A percentile compares a stretch with the other conserved stretches of the same genome.
These are phyloP conservation scores for Hypericum androsaemum DNA, from an alignment of 345 rosid species.

Conservation along the genomic window DNA sequence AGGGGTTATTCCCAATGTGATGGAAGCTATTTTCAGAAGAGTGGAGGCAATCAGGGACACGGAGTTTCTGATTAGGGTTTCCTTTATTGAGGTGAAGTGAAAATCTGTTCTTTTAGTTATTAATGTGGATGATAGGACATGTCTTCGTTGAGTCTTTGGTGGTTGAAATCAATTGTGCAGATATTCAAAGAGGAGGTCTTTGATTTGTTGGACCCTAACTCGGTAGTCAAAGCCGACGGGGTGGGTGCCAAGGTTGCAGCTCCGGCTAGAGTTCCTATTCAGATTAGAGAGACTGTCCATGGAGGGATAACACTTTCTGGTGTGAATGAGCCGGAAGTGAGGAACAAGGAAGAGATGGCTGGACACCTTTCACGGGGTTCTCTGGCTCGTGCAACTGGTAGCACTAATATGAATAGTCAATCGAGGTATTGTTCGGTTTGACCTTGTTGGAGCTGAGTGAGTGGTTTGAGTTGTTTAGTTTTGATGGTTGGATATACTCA, in stretches of 20 bases:
- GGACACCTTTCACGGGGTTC: constrained; percentile 69
- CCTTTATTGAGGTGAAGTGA: constrained; percentile 75
- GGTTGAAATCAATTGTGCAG: constrained; percentile 21
- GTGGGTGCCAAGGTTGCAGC: constrained; percentile 28
- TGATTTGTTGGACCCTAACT: constrained; percentile 68
- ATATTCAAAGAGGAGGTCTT: constrained; percentile 96
- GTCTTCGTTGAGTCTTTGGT: not conserved
- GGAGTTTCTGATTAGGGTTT: constrained; percentile 71
- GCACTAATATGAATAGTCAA: constrained; percentile 97
- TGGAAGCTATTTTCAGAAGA: constrained; percentile 60
- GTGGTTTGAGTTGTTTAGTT: not conserved
- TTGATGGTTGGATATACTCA: not conserved
- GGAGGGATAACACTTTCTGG: constrained; percentile 98
- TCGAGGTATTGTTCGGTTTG: constrained; percentile 45
- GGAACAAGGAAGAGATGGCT: constrained; percentile 83
- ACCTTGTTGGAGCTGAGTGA: no score
- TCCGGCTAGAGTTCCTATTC: constrained; percentile 67
- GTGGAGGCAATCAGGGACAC: constrained; percentile 38
- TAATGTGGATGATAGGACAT: constrained; percentile 1
- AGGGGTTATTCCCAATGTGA: constrained; percentile 76
- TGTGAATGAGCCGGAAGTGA: constrained; percentile 84
- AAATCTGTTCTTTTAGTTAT: not conserved
- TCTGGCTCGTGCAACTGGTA: constrained; percentile 77
- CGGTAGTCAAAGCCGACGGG: constrained; percentile 42
- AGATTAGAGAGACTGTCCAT: constrained; percentile 75